Percentiles rank a stretch among this genome's conserved stretches.
phyloP scores from a whole-genome alignment of 345 rosid species.

The Salix koriyanagi region DNA sequence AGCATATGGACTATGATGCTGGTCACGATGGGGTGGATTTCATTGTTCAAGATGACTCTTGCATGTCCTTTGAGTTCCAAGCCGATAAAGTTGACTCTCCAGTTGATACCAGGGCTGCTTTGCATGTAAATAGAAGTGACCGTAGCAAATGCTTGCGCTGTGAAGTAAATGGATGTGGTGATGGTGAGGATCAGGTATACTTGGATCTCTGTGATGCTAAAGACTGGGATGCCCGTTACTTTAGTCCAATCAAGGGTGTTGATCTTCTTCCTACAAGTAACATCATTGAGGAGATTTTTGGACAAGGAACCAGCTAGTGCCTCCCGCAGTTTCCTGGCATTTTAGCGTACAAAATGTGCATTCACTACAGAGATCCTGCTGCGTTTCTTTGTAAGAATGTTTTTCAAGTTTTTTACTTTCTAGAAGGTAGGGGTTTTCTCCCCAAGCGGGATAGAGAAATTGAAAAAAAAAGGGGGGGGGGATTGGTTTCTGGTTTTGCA shows the following conservation, averaged over 20 bases:
- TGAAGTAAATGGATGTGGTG: conserved; percentile 32
- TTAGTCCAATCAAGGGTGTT: conserved; percentile 34
- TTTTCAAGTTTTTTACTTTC: conserved; percentile 4
- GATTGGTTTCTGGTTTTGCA: not conserved
- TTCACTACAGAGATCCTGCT: not conserved
- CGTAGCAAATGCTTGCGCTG: conserved; percentile 13
- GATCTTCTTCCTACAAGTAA: conserved; percentile 50
- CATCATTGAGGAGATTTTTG: conserved; percentile 61
- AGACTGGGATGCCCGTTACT: conserved; percentile 38
- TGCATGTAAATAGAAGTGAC: conserved; percentile 17
- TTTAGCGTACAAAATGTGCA: not conserved
- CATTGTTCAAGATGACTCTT: conserved; percentile 38
- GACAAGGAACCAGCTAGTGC: conserved; percentile 28
- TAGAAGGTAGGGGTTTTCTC: not conserved
- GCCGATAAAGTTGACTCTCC: conserved; percentile 21
- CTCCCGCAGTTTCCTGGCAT: not conserved
- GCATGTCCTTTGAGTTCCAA: conserved; percentile 43
- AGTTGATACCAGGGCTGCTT: conserved; percentile 4
- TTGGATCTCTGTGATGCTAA: conserved; percentile 41
- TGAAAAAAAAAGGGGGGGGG: not conserved
- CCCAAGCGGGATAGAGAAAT: not conserved
- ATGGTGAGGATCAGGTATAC: conserved; percentile 32
- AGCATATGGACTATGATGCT: conserved; percentile 13
- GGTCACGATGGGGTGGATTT: conserved; percentile 23
- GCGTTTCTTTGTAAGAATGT: not conserved